Base-by-base conservation (phyloP, 1,284 basidiomycete genomes). In the Pisolithus thermaeus region DNA sequence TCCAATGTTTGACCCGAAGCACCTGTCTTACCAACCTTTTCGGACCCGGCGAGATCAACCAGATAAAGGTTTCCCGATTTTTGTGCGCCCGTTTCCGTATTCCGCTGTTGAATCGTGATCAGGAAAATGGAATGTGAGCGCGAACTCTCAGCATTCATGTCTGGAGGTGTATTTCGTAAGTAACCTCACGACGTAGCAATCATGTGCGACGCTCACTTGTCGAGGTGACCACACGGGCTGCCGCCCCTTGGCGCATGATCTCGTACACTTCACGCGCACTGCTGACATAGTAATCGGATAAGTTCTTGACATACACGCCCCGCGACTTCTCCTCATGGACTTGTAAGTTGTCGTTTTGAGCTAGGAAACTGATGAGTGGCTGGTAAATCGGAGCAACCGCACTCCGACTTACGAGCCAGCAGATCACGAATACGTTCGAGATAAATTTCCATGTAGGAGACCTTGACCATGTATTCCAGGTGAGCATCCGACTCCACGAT, bases 381-480 rank as follows among this genome's bases (percentile, higher is more conserved):
- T 20, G 9, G 16, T 1, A 11, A 53, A 57, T 11, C 56, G 45
- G 32, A 6, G 27, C 11, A 44, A 40, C n/a, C 39, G 47, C 37
- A 36, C 49, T 23, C 39, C 12, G 23, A 80, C 93, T 68, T 70
- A 97, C 95, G 97, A 53, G 94, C 90, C 52, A 99, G 80, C 54
- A 99, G 72, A 78, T 99, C 97, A 53, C 96, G 83, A 61, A 99
- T 95, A 59, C 87, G 84, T 73, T 99, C 97, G 66, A 99, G 82
- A 73, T 99, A 99, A 59, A 99, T 99, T 71, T 99, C 97, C 94
- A 99, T 97, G 71, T 99, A 99, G 36, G 94, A 97, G 50, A 99
- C 97, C 74, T 99, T 99, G 70, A 99, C 97, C 52, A 98, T 84
- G 70, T 99, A 99, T 70, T 99, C 97, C 56, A 99, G 77, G 67